phyloP scores from a whole-genome alignment of 2,329 filamentous ascomycete species.

The Diaporthe vaccinii region DNA sequence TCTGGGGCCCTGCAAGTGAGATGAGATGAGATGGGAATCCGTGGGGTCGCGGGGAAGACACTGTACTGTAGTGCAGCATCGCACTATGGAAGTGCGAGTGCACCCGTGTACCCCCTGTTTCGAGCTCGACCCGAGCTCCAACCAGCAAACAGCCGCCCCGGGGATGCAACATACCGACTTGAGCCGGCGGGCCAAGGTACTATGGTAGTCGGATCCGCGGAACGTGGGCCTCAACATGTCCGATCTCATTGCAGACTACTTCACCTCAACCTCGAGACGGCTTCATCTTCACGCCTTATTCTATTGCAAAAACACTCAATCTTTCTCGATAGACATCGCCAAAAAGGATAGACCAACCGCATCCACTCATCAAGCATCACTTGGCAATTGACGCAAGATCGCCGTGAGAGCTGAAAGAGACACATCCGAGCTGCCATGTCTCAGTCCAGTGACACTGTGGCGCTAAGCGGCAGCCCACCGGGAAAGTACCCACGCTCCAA shows the following conservation, averaged over 20 bases:
- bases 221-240: background rate
- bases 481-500: slow-evolving; percentile 47
- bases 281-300: background rate
- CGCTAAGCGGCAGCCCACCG: slow-evolving; percentile 44
- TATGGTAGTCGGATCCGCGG: slow-evolving; percentile 33
- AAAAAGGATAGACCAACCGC: background rate
- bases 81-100: background rate
- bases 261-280: background rate
- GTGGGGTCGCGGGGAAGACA: slow-evolving; percentile 10
- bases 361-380: background rate
- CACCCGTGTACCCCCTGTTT: background rate
- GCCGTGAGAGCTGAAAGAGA: background rate
- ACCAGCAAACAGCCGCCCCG: background rate
- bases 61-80: background rate
- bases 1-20: background rate
- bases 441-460: slow-evolving; percentile 27
- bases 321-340: background rate
- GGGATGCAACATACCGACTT: slow-evolving; percentile 10
- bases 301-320: background rate
- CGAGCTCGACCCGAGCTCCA: background rate
- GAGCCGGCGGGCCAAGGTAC: slow-evolving; percentile 38
- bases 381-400: background rate
- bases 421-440: slow-evolving; percentile 19
- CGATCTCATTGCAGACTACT: background rate
- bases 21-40: background rate